phyloP scores from a whole-genome alignment of 1,284 basidiomycete genomes.

The Inonotus hispidus region DNA sequence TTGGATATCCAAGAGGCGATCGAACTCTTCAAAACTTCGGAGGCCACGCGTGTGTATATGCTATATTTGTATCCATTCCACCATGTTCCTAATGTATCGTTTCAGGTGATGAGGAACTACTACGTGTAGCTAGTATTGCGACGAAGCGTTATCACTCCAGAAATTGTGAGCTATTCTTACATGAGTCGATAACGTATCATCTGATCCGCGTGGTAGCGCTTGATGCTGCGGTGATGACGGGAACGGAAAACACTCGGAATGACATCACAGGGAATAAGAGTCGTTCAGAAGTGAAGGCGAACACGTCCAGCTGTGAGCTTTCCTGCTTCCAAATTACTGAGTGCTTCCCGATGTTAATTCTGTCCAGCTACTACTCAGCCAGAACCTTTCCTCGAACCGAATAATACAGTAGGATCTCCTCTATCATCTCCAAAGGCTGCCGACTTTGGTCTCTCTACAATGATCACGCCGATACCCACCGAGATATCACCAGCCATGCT shows the following conservation, averaged over 20 bases:
- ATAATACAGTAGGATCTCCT: background rate
- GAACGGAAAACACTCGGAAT: background rate
- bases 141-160: background rate
- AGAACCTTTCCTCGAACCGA: background rate
- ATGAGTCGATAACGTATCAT: background rate
- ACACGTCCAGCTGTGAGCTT: background rate
- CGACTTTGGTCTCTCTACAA: background rate
- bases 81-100: background rate
- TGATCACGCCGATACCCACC: background rate
- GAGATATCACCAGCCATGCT: background rate
- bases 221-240: constrained; percentile 7
- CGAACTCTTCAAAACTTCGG: background rate
- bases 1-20: background rate
- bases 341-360: too few species aligned
- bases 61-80: background rate
- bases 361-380: background rate
- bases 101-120: background rate
- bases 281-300: background rate
- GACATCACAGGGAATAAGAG: background rate
- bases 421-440: too few species aligned
- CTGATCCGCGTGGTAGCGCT: background rate
- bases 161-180: background rate
- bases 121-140: background rate
- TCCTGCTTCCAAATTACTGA: background rate
- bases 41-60: background rate